These are phyloP conservation scores for Suillus tomentosus DNA, from an alignment of 768 basidiomycete genomes.

Conservation along the genomic window DNA sequence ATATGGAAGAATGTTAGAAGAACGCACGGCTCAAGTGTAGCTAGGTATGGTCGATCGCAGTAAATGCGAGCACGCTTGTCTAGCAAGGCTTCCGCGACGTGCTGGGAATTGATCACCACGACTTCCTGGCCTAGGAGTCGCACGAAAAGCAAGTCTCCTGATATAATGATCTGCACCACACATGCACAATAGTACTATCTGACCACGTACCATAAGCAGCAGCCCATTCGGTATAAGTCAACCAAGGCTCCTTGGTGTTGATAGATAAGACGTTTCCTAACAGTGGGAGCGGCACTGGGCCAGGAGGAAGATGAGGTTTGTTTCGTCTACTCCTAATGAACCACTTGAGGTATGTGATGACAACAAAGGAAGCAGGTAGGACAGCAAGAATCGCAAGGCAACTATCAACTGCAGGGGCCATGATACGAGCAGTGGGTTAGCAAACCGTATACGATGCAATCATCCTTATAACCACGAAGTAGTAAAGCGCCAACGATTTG, in stretches of 20 bases:
- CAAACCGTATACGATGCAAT: too few relatives aligned
- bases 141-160: constrained; percentile 5
- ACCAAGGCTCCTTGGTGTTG: constrained; percentile 8
- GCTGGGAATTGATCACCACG: constrained; percentile 6
- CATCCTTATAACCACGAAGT: too few relatives aligned
- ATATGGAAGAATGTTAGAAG: neutral
- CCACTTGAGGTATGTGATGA: neutral
- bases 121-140: constrained; percentile 1
- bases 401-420: neutral
- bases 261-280: constrained; percentile 9
- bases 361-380: neutral
- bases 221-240: constrained; percentile 6
- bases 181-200: neutral
- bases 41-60: constrained; percentile 12
- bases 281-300: constrained; percentile 10
- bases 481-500: too few relatives aligned
- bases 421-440: too few relatives aligned
- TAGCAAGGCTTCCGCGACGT: constrained; percentile 6
- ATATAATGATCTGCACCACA: neutral
- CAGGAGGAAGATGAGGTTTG: constrained; percentile 1
- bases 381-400: neutral
- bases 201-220: constrained; percentile 7
- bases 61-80: constrained; percentile 14
- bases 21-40: constrained; percentile 4
- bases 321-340: neutral